A percentile compares a stretch with the other conserved stretches of the same genome.
phyloP scores from a whole-genome alignment of 768 basidiomycete genomes.

The Leccinum disarticulatum region DNA sequence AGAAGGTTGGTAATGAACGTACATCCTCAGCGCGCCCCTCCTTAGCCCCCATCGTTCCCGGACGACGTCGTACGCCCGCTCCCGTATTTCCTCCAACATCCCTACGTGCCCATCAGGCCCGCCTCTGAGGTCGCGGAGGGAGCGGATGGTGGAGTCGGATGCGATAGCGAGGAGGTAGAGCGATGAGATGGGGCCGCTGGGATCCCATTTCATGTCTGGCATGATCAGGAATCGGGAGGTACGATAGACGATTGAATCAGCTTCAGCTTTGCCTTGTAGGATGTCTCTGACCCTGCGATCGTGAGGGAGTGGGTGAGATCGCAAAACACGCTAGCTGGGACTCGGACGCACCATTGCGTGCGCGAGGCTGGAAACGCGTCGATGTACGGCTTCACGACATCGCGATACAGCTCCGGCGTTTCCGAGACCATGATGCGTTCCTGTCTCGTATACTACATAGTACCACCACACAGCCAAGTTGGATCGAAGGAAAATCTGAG shows the following conservation, averaged over 20 bases:
- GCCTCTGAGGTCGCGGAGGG: conserved; percentile 68
- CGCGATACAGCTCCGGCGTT: conserved; percentile 74
- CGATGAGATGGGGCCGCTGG: conserved; percentile 55
- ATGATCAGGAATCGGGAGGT: conserved; percentile 71
- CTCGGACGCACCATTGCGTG: conserved; percentile 83
- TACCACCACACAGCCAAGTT: neutral
- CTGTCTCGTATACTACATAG: conserved; percentile 71
- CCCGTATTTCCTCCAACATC: conserved; percentile 65
- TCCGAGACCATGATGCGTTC: conserved; percentile 72
- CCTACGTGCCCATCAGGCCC: conserved; percentile 53
- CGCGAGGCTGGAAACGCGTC: conserved; percentile 67
- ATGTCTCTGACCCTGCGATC: conserved; percentile 79
- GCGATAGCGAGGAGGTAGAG: conserved; percentile 86
- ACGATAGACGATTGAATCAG: conserved; percentile 67
- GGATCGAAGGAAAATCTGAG: neutral
- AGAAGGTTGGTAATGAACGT: conserved; percentile 92
- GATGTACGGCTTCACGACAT: conserved; percentile 77
- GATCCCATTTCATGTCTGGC: conserved; percentile 98
- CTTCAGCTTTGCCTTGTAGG: conserved; percentile 72
- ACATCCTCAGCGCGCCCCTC: conserved; percentile 67
- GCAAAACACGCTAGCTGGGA: neutral
- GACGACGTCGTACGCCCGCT: conserved; percentile 52
- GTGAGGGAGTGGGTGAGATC: neutral
- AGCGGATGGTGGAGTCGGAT: conserved; percentile 58
- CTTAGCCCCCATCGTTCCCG: conserved; percentile 65